Conservation (phyloP, 1,284 basidiomycete species). For the Meripilus lineatus region DNA sequence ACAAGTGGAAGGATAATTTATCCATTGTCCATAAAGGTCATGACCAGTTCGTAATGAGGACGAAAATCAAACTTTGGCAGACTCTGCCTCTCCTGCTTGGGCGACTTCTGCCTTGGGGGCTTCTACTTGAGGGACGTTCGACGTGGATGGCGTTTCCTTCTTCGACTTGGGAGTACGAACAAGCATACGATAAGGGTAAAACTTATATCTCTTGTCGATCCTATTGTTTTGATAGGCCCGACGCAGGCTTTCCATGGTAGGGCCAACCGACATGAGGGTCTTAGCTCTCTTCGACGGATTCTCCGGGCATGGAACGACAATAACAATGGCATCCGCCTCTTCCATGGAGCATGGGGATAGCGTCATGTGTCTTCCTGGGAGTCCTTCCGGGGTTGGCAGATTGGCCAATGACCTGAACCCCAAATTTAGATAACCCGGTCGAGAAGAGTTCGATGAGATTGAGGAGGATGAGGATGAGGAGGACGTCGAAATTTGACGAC, state of each 20-base stretch:
- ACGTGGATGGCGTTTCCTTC: background rate
- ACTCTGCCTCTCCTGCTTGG: background rate
- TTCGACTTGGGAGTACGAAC: constrained; percentile 1
- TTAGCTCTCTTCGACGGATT: constrained; percentile 16
- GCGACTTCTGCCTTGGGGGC: background rate
- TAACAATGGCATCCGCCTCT: constrained; percentile 48
- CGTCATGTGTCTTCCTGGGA: too few species aligned
- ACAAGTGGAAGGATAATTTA: too few species aligned
- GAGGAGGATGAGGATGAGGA: too few species aligned
- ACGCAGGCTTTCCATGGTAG: constrained; percentile 31
- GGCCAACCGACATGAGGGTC: constrained; percentile 42
- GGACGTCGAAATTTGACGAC: too few species aligned
- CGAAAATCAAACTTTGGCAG: too few species aligned
- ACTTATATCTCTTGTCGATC: constrained; percentile 8
- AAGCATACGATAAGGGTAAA: constrained; percentile 7
- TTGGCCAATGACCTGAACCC: too few species aligned
- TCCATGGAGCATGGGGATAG: constrained; percentile 34
- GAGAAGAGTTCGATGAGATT: too few species aligned
- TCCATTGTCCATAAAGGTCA: too few species aligned
- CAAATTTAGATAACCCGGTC: too few species aligned
- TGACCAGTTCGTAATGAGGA: too few species aligned
- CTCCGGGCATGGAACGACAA: constrained; percentile 33
- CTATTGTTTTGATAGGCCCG: too few species aligned
- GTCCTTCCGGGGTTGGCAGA: too few species aligned
- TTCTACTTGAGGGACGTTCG: background rate